These are phyloP conservation scores for Aureobasidium mangrovei DNA, from an alignment of 2,329 filamentous ascomycete genomes.

Conservation along the genomic window DNA sequence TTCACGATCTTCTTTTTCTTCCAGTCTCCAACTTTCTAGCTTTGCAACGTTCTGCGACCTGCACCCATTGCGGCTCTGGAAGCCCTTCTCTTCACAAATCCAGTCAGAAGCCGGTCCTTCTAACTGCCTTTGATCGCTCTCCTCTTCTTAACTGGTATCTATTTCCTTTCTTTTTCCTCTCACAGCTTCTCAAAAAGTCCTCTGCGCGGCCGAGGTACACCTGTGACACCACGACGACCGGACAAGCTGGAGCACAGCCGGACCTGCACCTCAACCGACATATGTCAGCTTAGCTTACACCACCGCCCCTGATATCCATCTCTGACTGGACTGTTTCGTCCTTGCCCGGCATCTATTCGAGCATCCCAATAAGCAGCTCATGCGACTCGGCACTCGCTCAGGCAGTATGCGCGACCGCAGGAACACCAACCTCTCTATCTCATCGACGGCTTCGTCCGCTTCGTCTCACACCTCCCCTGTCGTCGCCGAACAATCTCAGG, in stretches of 20 bases:
- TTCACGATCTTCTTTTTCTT: not conserved
- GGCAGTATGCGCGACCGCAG: conserved; percentile 24
- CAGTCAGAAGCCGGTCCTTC: conserved; percentile 12
- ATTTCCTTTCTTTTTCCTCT: not conserved
- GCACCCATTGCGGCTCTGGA: conserved; percentile 8
- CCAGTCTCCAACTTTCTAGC: conserved; percentile 4
- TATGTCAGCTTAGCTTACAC: conserved; percentile 11
- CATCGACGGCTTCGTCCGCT: conserved; percentile 58
- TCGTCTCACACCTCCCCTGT: conserved; percentile 45
- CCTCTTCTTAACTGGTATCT: not conserved
- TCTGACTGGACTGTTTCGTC: not conserved
- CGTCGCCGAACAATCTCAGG: conserved; percentile 41
- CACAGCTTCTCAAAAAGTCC: not conserved
- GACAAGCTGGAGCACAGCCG: conserved; percentile 3
- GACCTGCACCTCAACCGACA: not conserved
- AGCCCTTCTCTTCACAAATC: conserved; percentile 1
- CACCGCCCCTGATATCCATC: not conserved
- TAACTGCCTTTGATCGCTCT: not conserved
- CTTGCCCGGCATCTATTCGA: not conserved
- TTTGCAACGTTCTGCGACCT: conserved; percentile 6
- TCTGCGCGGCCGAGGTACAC: not conserved
- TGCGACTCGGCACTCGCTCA: conserved; percentile 5
- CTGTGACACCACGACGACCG: not conserved
- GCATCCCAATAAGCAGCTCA: not conserved
- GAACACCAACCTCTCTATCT: conserved; percentile 39